phyloP scores from a whole-genome alignment of 2,329 filamentous ascomycete genomes.

The Mycosphaerelloides madeirae region DNA sequence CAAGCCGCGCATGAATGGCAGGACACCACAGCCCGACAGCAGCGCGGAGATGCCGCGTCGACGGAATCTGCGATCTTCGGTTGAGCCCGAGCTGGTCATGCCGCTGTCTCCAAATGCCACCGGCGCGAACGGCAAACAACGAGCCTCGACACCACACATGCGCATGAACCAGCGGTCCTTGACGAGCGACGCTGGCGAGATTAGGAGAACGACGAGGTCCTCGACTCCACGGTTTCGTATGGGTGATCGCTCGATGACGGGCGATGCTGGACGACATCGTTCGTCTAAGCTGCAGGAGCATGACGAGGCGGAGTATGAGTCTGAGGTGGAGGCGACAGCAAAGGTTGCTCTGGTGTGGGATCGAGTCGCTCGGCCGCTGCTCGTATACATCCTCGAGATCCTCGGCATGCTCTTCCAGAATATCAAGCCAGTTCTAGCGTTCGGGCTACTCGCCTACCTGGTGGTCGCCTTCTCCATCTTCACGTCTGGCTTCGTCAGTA shows the following conservation, averaged over 20 bases:
- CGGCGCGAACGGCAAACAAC: slow-evolving; percentile 7
- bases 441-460: slow-evolving; percentile 58
- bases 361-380: slow-evolving; percentile 32
- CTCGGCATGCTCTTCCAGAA: slow-evolving; percentile 56
- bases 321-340: slow-evolving; percentile 17
- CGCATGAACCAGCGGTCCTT: slow-evolving; percentile 27
- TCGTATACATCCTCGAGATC: slow-evolving; percentile 53
- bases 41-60: slow-evolving; percentile 13
- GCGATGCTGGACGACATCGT: slow-evolving; percentile 24
- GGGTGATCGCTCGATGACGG: slow-evolving; percentile 28
- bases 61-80: slow-evolving; percentile 23
- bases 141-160: slow-evolving; percentile 25
- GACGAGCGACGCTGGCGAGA: slow-evolving; percentile 28
- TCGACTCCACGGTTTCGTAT: slow-evolving; percentile 21
- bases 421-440: slow-evolving; percentile 60
- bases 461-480: slow-evolving; percentile 56
- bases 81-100: slow-evolving; percentile 42
- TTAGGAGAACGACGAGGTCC: slow-evolving; percentile 21
- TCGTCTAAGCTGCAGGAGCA: slow-evolving; percentile 15
- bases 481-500: slow-evolving; percentile 58
- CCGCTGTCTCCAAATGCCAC: slow-evolving; percentile 32
- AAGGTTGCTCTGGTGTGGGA: slow-evolving; percentile 27
- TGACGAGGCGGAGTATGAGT: slow-evolving; percentile 23
- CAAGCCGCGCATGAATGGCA: slow-evolving; percentile 12
- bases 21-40: slow-evolving; percentile 8